Evolutionary conservation across 2,329 filamentous ascomycete species (phyloP).

Genomic region (Lecanosticta acicola): DNA sequence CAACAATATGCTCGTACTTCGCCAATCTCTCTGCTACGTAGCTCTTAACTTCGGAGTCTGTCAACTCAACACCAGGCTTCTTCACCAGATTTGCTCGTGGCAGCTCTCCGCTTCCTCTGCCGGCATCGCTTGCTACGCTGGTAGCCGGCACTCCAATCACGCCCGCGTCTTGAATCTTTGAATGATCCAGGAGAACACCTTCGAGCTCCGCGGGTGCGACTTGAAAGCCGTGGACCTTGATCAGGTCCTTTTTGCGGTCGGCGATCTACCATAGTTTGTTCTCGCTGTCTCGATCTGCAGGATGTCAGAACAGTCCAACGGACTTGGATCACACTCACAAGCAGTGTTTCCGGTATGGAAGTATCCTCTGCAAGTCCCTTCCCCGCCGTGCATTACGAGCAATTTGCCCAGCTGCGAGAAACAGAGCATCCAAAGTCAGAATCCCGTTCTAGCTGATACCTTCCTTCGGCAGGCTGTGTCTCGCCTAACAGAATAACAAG

Average conservation of each 20-base stretch:
- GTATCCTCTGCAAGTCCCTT: constrained; percentile 37
- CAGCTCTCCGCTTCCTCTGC: constrained; percentile 20
- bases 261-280: constrained; percentile 44
- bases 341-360: constrained; percentile 49
- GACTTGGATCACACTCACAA: background rate
- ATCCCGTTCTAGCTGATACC: no score
- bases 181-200: constrained; percentile 43
- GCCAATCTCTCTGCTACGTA: constrained; percentile 37
- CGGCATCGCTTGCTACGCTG: background rate
- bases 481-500: no score
- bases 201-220: constrained; percentile 48
- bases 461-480: no score
- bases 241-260: constrained; percentile 49
- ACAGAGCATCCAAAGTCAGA: no score
- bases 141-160: constrained; percentile 41
- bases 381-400: no score
- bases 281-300: background rate
- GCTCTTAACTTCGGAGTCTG: constrained; percentile 36
- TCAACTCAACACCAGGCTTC: constrained; percentile 29
- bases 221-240: constrained; percentile 52
- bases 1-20: constrained; percentile 43
- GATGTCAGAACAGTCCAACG: background rate
- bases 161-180: constrained; percentile 43
- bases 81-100: constrained; percentile 28
- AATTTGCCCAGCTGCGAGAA: no score